A percentile compares a stretch with the other conserved stretches of the same genome.
phyloP scores from a whole-genome alignment of 768 basidiomycete species.

The Terana coerulea region DNA sequence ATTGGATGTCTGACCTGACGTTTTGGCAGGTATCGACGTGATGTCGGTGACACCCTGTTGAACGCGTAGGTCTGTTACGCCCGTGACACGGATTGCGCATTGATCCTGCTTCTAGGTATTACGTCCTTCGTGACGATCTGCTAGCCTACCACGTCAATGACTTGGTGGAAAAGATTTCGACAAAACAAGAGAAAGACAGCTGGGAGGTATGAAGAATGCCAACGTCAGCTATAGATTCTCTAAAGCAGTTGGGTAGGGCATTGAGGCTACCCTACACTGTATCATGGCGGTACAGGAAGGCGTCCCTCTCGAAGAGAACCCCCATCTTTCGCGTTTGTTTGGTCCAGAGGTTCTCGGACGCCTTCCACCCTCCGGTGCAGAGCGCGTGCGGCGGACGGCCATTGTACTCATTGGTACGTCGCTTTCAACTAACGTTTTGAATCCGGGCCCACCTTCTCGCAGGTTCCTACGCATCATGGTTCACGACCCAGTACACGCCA shows the following conservation, averaged over 20 bases:
- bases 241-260: constrained; percentile 45
- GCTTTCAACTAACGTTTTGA: not conserved
- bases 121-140: constrained; percentile 83
- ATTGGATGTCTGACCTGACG: too few relatives aligned
- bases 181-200: constrained; percentile 39
- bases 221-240: not conserved
- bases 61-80: constrained; percentile 60
- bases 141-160: constrained; percentile 66
- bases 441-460: not conserved
- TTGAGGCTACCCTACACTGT: constrained; percentile 86
- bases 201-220: constrained; percentile 65
- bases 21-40: constrained; percentile 67
- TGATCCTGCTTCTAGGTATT: constrained; percentile 51
- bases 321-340: constrained; percentile 62
- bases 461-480: constrained; percentile 82
- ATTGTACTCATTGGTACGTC: constrained; percentile 71
- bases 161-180: constrained; percentile 49
- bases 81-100: not conserved
- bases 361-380: constrained; percentile 60
- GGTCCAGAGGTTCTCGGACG: constrained; percentile 65
- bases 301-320: constrained; percentile 53
- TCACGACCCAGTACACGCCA: constrained; percentile 46
- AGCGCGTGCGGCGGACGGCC: constrained; percentile 69
- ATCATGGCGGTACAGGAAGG: constrained; percentile 88
- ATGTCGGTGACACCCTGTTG: constrained; percentile 83